These are phyloP conservation scores for Acanthamoeba lenticulata DNA, from an alignment of 208 protist genomes.

Conservation along the genomic window DNA sequence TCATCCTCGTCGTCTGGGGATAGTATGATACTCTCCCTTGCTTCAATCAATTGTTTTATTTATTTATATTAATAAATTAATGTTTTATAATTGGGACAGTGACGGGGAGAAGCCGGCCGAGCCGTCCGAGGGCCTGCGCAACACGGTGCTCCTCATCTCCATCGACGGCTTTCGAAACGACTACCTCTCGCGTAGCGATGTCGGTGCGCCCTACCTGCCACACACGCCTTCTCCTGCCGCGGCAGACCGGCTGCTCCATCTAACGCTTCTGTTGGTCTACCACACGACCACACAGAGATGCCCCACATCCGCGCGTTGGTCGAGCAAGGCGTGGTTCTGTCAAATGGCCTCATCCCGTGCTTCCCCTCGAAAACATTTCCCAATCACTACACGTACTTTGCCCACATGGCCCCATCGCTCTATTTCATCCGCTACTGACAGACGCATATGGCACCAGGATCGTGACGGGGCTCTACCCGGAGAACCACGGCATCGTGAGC, in stretches of 20 bases:
- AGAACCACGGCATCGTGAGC: conserved; percentile 65
- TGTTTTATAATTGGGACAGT: background rate
- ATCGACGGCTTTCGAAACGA: conserved; percentile 66
- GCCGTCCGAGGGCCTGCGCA: background rate
- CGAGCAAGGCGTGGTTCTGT: background rate
- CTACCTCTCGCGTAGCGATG: conserved; percentile 5
- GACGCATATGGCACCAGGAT: too few relatives aligned
- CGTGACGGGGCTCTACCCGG: conserved; percentile 66
- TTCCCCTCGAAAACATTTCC: conserved; percentile 68
- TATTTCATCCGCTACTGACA: too few relatives aligned
- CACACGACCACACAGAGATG: background rate
- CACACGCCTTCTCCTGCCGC: background rate
- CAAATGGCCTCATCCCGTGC: conserved; percentile 34
- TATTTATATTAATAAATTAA: background rate
- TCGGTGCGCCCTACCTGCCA: background rate
- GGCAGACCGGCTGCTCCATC: too few relatives aligned
- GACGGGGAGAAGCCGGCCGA: background rate
- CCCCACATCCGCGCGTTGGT: background rate
- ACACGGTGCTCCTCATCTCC: conserved; percentile 58
- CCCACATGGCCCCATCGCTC: background rate
- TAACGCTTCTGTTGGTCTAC: too few relatives aligned
- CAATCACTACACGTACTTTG: conserved; percentile 65
- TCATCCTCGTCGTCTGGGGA: conserved; percentile 20
- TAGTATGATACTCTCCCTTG: background rate
- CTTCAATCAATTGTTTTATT: background rate